Percentiles rank a stretch among this genome's conserved stretches.
These are phyloP conservation scores for Albugo laibachii DNA, from an alignment of 352 stramenopile genomes.

Conservation along the genomic window DNA sequence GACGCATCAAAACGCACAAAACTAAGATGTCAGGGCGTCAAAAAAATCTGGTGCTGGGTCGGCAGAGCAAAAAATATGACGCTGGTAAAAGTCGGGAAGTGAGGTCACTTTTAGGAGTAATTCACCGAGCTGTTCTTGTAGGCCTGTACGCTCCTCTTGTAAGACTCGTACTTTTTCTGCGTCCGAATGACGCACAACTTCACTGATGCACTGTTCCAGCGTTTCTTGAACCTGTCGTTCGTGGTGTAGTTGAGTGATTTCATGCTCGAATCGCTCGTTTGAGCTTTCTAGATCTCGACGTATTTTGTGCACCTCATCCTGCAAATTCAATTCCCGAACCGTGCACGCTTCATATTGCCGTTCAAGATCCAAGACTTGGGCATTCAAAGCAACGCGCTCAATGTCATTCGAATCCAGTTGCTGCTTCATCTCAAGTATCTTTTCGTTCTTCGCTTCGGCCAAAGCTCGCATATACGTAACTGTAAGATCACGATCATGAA, in stretches of 20 bases:
- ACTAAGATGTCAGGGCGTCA: slow-evolving; percentile 34
- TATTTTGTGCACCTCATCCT: slow-evolving; percentile 16
- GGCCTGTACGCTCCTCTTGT: slow-evolving; percentile 42
- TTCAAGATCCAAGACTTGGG: slow-evolving; percentile 13
- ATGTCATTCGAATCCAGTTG: too few species aligned
- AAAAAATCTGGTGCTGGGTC: slow-evolving; percentile 64
- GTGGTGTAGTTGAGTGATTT: slow-evolving; percentile 25
- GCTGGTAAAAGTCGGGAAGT: slow-evolving; percentile 68
- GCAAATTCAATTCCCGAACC: slow-evolving; percentile 3
- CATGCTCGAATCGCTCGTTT: slow-evolving; percentile 28
- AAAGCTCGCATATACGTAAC: too few species aligned
- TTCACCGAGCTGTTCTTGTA: slow-evolving; percentile 48
- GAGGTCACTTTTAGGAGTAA: slow-evolving; percentile 69
- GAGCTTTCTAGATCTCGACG: slow-evolving; percentile 16
- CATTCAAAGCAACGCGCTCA: slow-evolving; percentile 12
- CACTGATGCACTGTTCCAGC: slow-evolving; percentile 27
- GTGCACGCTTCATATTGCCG: slow-evolving; percentile 12
- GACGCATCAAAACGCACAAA: too few species aligned
- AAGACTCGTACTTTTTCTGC: slow-evolving; percentile 33
- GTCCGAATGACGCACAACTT: slow-evolving; percentile 29
- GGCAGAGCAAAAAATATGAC: slow-evolving; percentile 63
- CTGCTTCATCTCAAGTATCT: too few species aligned
- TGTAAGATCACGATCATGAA: too few species aligned
- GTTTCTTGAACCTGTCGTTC: slow-evolving; percentile 30
- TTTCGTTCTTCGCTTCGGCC: too few species aligned